Evolutionary conservation across 2,329 filamentous ascomycete species (phyloP).

Genomic region (Gaeumannomyces tritici): DNA sequence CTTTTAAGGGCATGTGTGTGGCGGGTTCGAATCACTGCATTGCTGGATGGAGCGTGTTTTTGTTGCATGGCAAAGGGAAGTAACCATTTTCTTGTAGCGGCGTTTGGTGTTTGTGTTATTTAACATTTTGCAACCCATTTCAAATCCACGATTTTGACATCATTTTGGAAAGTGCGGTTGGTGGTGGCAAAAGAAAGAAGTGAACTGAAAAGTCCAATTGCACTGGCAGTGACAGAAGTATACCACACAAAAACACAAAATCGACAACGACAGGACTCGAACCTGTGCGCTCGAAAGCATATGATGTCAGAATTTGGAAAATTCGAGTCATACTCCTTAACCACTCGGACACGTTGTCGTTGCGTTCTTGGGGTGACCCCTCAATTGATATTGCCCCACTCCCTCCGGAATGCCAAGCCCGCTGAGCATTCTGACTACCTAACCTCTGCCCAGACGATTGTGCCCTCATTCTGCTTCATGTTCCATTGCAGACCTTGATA

Average conservation of each 20-base stretch:
- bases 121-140: not conserved
- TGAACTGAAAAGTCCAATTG: not conserved
- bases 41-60: not conserved
- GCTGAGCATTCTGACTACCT: not conserved
- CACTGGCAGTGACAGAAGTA: no score
- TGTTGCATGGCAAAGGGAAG: not conserved
- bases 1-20: slow-evolving; percentile 11
- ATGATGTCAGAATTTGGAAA: not conserved
- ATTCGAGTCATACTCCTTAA: not conserved
- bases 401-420: no score
- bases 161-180: no score
- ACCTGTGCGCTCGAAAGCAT: slow-evolving; percentile 1
- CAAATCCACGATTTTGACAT: not conserved
- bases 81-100: not conserved
- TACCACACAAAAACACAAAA: not conserved
- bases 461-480: no score
- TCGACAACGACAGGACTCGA: not conserved
- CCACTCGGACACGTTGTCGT: not conserved
- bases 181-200: no score
- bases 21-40: not conserved
- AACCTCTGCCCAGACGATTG: no score
- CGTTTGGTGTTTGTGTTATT: not conserved
- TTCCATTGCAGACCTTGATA: no score
- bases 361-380: not conserved
- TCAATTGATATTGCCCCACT: not conserved